Conservation (phyloP, 2,329 filamentous ascomycete genomes). For the Botrytis cinerea region DNA sequence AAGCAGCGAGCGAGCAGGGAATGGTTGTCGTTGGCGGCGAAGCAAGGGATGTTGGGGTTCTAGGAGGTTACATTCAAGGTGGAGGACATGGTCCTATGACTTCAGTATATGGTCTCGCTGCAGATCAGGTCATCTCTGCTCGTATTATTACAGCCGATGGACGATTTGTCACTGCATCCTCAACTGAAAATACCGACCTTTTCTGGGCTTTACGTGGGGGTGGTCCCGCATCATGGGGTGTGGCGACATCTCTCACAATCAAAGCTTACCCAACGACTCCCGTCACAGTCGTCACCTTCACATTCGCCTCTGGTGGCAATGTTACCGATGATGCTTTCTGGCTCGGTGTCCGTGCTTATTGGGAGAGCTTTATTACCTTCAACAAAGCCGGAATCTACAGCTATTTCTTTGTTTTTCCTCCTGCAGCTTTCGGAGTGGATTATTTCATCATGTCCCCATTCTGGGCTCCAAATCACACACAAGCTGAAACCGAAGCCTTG, state of each 20-base stretch:
- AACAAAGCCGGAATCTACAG: slow-evolving; percentile 41
- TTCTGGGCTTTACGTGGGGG: slow-evolving; percentile 37
- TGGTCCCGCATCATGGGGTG: slow-evolving; percentile 52
- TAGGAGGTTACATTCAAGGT: slow-evolving; percentile 57
- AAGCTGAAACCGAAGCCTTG: slow-evolving; percentile 33
- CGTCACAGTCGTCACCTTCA: slow-evolving; percentile 45
- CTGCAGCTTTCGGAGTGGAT: slow-evolving; percentile 16
- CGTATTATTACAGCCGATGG: slow-evolving; percentile 33
- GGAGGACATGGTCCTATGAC: slow-evolving; percentile 60
- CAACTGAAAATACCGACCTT: slow-evolving; percentile 31
- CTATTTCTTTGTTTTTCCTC: slow-evolving; percentile 40
- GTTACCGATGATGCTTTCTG: slow-evolving; percentile 51
- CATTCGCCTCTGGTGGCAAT: slow-evolving; percentile 50
- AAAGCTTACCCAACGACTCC: slow-evolving; percentile 48
- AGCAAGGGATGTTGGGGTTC: slow-evolving; percentile 41
- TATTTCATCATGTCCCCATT: slow-evolving; percentile 30
- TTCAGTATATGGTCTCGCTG: slow-evolving; percentile 57
- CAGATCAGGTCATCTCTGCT: slow-evolving; percentile 50
- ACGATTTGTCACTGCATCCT: slow-evolving; percentile 30
- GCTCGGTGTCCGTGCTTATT: slow-evolving; percentile 54
- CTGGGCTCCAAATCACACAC: slow-evolving; percentile 39
- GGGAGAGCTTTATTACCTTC: slow-evolving; percentile 47
- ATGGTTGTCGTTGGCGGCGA: slow-evolving; percentile 52
- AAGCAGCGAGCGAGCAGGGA: slow-evolving; percentile 47
- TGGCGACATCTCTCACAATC: slow-evolving; percentile 58